These are phyloP conservation scores for Raphanus sativus DNA, from an alignment of 345 rosid genomes.

Conservation along the genomic window DNA sequence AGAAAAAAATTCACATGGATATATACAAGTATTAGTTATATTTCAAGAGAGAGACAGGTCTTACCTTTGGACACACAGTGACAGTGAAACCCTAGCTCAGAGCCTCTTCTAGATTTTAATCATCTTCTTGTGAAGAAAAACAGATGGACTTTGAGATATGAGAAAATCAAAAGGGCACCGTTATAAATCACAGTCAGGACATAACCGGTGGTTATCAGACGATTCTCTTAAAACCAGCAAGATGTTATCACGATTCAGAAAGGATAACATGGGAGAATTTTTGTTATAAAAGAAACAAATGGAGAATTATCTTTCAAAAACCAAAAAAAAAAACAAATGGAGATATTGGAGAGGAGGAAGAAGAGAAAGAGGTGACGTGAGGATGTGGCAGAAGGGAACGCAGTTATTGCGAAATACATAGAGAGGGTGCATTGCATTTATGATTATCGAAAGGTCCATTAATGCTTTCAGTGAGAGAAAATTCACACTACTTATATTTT, in stretches of 20 bases:
- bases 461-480: slow-evolving; percentile 45
- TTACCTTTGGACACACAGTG: slow-evolving; percentile 27
- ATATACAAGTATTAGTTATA: background rate
- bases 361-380: slow-evolving; percentile 37
- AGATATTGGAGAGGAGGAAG: slow-evolving; percentile 32
- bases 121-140: background rate
- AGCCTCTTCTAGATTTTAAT: slow-evolving; percentile 3
- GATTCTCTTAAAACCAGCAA: background rate
- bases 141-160: background rate
- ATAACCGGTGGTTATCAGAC: slow-evolving; percentile 1
- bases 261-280: slow-evolving; percentile 8
- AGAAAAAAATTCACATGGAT: background rate
- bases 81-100: slow-evolving; percentile 30
- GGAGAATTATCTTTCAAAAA: background rate
- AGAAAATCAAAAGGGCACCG: background rate
- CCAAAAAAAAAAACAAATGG: slow-evolving; percentile 9
- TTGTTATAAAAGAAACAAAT: background rate
- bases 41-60: slow-evolving; percentile 13
- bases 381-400: slow-evolving; percentile 46
- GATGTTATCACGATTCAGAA: background rate
- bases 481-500: slow-evolving; percentile 7
- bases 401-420: slow-evolving; percentile 71
- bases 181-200: background rate
- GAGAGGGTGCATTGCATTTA: slow-evolving; percentile 82
- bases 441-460: slow-evolving; percentile 45